A percentile compares a stretch with the other conserved stretches of the same genome.
These are phyloP conservation scores for Hirsutella minnesotensis DNA, from an alignment of 2,329 filamentous ascomycete species.

Conservation along the genomic window DNA sequence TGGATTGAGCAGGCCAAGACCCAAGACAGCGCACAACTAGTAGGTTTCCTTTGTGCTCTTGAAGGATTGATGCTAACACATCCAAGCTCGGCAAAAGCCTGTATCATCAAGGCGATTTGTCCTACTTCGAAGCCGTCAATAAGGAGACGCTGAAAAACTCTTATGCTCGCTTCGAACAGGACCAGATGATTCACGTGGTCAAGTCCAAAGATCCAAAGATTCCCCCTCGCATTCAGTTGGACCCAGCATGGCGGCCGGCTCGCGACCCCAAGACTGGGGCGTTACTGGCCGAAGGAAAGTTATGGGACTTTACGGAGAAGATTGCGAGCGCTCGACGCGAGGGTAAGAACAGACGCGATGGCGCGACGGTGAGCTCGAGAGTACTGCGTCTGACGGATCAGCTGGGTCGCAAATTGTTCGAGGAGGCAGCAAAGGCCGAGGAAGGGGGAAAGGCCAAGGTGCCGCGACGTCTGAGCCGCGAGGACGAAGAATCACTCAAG, in stretches of 20 bases:
- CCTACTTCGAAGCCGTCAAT: conserved; percentile 97
- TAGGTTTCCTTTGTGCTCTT: conserved; percentile 25
- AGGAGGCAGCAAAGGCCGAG: conserved; percentile 32
- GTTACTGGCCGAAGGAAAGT: conserved; percentile 57
- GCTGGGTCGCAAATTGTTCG: conserved; percentile 60
- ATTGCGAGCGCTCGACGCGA: conserved; percentile 76
- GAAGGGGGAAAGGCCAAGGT: conserved; percentile 21
- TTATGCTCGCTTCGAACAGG: conserved; percentile 77
- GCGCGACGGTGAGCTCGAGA: conserved; percentile 72
- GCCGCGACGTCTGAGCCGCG: conserved; percentile 32
- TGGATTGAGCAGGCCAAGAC: conserved; percentile 73
- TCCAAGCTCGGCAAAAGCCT: conserved; percentile 79
- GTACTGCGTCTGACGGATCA: conserved; percentile 68
- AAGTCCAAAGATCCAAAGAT: conserved; percentile 55
- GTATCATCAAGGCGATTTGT: conserved; percentile 93
- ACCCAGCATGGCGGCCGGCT: conserved; percentile 61
- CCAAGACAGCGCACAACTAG: conserved; percentile 70
- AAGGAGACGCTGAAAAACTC: conserved; percentile 95
- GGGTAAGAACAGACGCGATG: conserved; percentile 93
- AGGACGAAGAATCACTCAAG: conserved; percentile 35
- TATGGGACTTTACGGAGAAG: conserved; percentile 88
- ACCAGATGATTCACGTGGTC: conserved; percentile 71
- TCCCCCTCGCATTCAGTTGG: conserved; percentile 52
- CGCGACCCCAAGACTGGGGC: conserved; percentile 49
- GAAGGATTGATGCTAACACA: neutral